A percentile compares a stretch with the other conserved stretches of the same genome.
These are phyloP conservation scores for Penicillium sp. DNA, from an alignment of 2,329 filamentous ascomycete genomes.

Conservation along the genomic window DNA sequence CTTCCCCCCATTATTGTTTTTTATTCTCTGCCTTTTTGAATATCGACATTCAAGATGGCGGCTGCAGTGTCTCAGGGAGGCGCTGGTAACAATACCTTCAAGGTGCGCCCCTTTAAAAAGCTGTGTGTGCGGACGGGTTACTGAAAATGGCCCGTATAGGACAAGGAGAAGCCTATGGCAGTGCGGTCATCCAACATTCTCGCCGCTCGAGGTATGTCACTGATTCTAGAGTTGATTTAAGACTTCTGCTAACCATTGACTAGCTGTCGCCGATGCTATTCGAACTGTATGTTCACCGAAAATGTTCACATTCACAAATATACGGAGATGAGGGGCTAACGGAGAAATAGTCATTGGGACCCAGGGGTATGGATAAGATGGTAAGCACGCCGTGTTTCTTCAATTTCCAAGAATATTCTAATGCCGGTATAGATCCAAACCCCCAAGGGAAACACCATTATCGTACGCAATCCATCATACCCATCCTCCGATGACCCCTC, in stretches of 20 bases:
- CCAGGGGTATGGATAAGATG: constrained; percentile 99
- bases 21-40: constrained; percentile 28
- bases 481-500: constrained; percentile 12
- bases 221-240: not conserved
- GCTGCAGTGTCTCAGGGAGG: constrained; percentile 51
- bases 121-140: constrained; percentile 34
- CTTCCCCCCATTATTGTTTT: constrained; percentile 25
- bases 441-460: constrained; percentile 94
- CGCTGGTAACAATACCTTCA: constrained; percentile 69
- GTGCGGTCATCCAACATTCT: constrained; percentile 97
- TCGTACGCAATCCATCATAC: constrained; percentile 55
- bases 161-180: constrained; percentile 98
- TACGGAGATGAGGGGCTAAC: constrained; percentile 45
- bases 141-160: constrained; percentile 53
- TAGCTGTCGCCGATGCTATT: constrained; percentile 96
- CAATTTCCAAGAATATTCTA: constrained; percentile 21
- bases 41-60: constrained; percentile 33
- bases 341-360: constrained; percentile 72
- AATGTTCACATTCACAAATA: constrained; percentile 16
- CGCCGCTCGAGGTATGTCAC: constrained; percentile 79
- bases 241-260: constrained; percentile 32
- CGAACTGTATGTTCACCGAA: constrained; percentile 65
- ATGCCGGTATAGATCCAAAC: constrained; percentile 72
- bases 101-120: constrained; percentile 49
- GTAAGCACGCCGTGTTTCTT: constrained; percentile 37